A percentile compares a stretch with the other conserved stretches of the same genome.
phyloP scores from a whole-genome alignment of 148 eudicot genomes.

The Rheum nobile region DNA sequence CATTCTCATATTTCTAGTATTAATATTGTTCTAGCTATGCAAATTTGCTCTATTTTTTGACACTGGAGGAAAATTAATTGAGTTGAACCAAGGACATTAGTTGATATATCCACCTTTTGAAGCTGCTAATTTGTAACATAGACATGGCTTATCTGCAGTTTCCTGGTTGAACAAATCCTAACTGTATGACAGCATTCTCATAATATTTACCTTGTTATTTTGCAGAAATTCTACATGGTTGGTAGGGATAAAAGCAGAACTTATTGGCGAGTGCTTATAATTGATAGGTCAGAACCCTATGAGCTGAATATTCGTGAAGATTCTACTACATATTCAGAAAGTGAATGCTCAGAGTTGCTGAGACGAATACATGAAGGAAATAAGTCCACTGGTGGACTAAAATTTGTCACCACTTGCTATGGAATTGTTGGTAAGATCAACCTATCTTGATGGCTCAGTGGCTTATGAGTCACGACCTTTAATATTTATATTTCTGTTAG shows the following conservation, averaged over 20 bases:
- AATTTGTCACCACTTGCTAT: constrained; percentile 61
- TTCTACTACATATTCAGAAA: constrained; percentile 51
- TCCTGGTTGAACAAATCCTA: background rate
- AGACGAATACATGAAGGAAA: constrained; percentile 75
- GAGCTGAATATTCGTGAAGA: constrained; percentile 63
- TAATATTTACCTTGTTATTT: constrained; percentile 1
- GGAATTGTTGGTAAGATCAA: constrained; percentile 76
- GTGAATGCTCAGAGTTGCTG: constrained; percentile 52
- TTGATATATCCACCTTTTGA: background rate
- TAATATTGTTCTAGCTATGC: background rate
- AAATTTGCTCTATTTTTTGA: background rate
- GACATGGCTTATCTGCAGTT: background rate
- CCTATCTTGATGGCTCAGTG: background rate
- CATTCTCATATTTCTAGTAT: background rate
- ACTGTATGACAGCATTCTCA: background rate
- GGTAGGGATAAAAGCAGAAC: constrained; percentile 67
- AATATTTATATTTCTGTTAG: background rate
- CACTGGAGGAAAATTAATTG: background rate
- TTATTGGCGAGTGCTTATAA: constrained; percentile 75
- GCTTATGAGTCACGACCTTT: too few species aligned
- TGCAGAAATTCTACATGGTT: constrained; percentile 82
- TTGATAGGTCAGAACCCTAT: constrained; percentile 62
- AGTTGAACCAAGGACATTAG: background rate
- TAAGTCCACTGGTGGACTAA: constrained; percentile 75
- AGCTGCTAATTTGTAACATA: background rate